Conservation (phyloP, 108 stramenopile genomes). For the Cylindrotheca fusiformis region DNA sequence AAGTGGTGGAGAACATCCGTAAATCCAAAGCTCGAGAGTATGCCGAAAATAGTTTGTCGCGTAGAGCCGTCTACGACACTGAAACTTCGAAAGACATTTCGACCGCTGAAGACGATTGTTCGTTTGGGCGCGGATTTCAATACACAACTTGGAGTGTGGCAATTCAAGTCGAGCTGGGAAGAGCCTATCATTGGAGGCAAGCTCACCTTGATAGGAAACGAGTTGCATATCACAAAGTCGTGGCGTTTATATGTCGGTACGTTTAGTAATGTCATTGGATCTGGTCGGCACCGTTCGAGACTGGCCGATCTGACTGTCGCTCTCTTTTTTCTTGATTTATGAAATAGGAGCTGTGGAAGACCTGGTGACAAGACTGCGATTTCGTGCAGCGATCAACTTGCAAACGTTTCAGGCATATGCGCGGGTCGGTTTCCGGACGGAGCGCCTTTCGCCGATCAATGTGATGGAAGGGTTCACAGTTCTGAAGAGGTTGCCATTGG, state of each 20-base stretch:
- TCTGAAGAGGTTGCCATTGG: conserved; percentile 51
- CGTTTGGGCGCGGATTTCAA: conserved; percentile 68
- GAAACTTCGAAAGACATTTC: conserved; percentile 59
- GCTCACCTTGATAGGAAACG: conserved; percentile 48
- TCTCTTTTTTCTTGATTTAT: no score
- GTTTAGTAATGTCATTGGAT: neutral
- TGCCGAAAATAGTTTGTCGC: conserved; percentile 49
- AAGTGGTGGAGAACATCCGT: conserved; percentile 49
- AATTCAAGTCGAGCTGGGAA: conserved; percentile 68
- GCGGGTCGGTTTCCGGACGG: conserved; percentile 64
- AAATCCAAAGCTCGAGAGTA: conserved; percentile 35
- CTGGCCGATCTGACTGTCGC: no score
- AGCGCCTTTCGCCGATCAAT: conserved; percentile 59
- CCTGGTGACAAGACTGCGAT: conserved; percentile 58
- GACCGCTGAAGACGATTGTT: conserved; percentile 58
- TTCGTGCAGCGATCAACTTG: conserved; percentile 69
- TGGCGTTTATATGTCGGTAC: conserved; percentile 46
- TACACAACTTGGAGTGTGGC: conserved; percentile 72
- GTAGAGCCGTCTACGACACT: conserved; percentile 66
- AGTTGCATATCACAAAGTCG: conserved; percentile 58
- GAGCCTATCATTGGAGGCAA: conserved; percentile 70
- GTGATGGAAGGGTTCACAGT: conserved; percentile 64
- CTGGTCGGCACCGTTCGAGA: no score
- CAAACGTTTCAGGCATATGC: conserved; percentile 60
- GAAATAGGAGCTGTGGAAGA: conserved; percentile 50